Base-by-base conservation (phyloP, 2,329 filamentous ascomycete genomes). In the Neofusicoccum kwambonambiense region DNA sequence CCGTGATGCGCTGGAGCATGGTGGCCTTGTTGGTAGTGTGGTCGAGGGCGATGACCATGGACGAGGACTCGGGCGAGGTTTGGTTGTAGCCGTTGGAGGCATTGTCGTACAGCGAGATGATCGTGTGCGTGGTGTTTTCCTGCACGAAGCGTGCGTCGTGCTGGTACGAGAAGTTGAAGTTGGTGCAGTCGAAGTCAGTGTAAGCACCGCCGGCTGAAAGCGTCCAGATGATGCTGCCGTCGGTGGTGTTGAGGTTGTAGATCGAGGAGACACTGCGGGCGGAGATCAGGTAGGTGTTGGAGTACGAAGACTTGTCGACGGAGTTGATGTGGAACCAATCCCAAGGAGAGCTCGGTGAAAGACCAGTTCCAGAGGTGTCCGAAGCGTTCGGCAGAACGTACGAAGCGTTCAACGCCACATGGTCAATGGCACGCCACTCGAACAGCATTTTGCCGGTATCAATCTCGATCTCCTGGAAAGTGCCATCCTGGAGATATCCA, bases 251-350 rank as follows among this genome's bases (percentile, higher is more conserved):
- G 68, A 87, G 79, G 58, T 79, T 80, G 37, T 76, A 76, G 11
- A 86, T 74, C 17, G 80, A 77, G 69, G 79, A 79, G 58, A 80
- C 77, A 69, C 85, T 79, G 1, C 84, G 80, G 0, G 81, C 78
- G 0, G 84, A 87, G 41, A 87, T 76, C 11, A 87, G 71, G 64
- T 84, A 87, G 68, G 87, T 82, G 4, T 83, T 83, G 0, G 77
- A 68, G 0, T 72, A 68, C 61, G 81, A 80, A 9, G 67, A 66
- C 69, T 86, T 85, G 68, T 85, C 81, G 34, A 87, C 74, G 41
- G 82, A 83, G 73, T 86, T 85, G 73, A 87, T 81, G 71, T 86
- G 84, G 70, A 84, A 84, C 71, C 81, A 85, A 68, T 86, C 83
- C 76, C 80, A 85, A 2, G 82, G 80, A 22, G 79, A 79, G 64